Evolutionary conservation across 139 green algal genomes (phyloP), one percentile per base, ranked within the genome.

Genomic region (Micractinium sp.): DNA sequence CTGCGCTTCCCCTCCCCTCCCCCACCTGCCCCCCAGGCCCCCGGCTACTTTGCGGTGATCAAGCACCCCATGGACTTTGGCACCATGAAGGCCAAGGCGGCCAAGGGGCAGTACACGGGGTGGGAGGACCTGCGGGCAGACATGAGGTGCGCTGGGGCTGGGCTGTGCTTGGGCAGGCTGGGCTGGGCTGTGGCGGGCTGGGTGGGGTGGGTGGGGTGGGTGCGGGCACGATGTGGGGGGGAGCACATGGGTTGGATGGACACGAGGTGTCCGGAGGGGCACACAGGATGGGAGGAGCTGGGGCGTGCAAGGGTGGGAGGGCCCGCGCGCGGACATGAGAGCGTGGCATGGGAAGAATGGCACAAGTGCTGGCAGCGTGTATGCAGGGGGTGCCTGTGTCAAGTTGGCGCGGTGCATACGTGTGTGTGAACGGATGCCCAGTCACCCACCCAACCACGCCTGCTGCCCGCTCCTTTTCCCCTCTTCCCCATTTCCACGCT

Each of bases 21-120:
- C 12, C 33, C 67, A 0, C 23, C n/a, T 18, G 3, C 39, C 12
- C 39, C 63, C 47, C 86, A 95, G 90, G 94, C 94, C 25, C 94
- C 94, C 12, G 87, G 87, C 47, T 96, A 96, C 91, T 93, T 84
- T 77, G 60, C 38, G 16, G 87, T 95, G 36, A 94, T 98, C 83
- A 94, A 95, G 80, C 67, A 95, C 36, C 95, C 95, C 36, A 98
- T 98, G 96, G 96, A 98, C 90, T 94, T 98, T 66, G 91, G 79
- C 3, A 97, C 94, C 18, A 96, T 98, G 85, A 89, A 90, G 22
- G 74, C 90, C 76, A 95, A 95, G 87, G 67, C 96, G 36, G 76
- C 91, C 31, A 23, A 27, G 19, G 91, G 89, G 9, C 47, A 83
- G 29, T 96, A 96, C 92, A 67, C 20, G n/a, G 85, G 39, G 67